Conservation (phyloP, 768 basidiomycete genomes). For the Russula foetens region DNA sequence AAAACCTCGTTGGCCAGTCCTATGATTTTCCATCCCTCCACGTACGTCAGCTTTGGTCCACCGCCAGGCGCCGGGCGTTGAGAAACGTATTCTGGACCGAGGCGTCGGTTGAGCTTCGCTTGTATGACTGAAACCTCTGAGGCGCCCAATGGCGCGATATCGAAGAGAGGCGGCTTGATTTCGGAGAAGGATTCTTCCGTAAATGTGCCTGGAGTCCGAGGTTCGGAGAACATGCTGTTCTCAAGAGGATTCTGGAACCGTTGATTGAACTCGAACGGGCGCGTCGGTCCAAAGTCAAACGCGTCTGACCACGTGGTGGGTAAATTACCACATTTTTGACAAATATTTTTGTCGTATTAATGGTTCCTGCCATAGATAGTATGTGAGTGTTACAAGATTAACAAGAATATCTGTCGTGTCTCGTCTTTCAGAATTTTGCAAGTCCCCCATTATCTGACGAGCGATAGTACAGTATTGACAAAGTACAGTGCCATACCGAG, state of each 20-base stretch:
- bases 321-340: too few relatives aligned
- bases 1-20: constrained; percentile 98
- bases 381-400: too few relatives aligned
- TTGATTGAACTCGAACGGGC: too few relatives aligned
- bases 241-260: too few relatives aligned
- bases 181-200: constrained; percentile 9
- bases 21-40: constrained; percentile 97
- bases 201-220: constrained; percentile 3
- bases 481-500: too few relatives aligned
- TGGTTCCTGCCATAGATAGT: too few relatives aligned
- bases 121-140: constrained; percentile 66
- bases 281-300: too few relatives aligned
- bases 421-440: too few relatives aligned
- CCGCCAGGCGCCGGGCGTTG: constrained; percentile 83
- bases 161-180: not conserved
- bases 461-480: too few relatives aligned
- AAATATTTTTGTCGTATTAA: too few relatives aligned
- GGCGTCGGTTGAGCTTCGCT: constrained; percentile 73
- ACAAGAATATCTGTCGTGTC: too few relatives aligned
- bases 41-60: constrained; percentile 84
- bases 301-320: not conserved
- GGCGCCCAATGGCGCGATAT: constrained; percentile 19
- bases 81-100: constrained; percentile 92
- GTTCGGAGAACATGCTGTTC: constrained; percentile 17
- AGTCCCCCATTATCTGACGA: too few relatives aligned